These are phyloP conservation scores for Suillus paluster DNA, from an alignment of 768 basidiomycete species.

Conservation along the genomic window DNA sequence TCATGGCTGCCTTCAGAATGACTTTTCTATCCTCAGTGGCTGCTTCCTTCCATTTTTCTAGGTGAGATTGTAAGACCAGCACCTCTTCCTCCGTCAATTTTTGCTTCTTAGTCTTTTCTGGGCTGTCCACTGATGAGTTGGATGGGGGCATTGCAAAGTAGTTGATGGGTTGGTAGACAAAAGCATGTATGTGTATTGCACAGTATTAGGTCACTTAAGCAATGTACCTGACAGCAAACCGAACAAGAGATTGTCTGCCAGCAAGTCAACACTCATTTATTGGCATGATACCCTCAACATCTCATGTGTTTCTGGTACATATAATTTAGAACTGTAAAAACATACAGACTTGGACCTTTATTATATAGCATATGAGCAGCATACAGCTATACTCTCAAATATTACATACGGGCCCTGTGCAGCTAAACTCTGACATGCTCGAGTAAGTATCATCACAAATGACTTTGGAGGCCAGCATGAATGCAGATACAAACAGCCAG, in stretches of 20 bases:
- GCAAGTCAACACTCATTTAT: background rate
- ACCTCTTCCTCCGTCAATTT: slow-evolving; percentile 1
- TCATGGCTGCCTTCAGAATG: background rate
- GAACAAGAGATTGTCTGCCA: background rate
- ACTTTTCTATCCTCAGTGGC: background rate
- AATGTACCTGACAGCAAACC: background rate
- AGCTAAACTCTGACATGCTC: too few relatives aligned
- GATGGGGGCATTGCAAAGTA: background rate
- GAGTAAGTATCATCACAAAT: too few relatives aligned
- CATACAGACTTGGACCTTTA: background rate
- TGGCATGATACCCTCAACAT: background rate
- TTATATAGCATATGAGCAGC: background rate
- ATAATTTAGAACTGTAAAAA: background rate
- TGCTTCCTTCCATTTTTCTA: slow-evolving; percentile 1
- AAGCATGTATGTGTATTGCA: background rate
- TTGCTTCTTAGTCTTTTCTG: background rate
- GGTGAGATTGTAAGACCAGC: background rate
- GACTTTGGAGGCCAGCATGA: background rate
- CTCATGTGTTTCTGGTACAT: background rate
- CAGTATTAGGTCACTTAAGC: background rate
- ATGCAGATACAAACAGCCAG: background rate
- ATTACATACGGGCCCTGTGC: background rate
- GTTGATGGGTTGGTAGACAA: background rate
- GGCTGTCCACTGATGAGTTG: background rate
- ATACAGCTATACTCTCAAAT: background rate